phyloP scores from a whole-genome alignment of 805 yeast species.

The Teunomyces barrocoloradensis region DNA sequence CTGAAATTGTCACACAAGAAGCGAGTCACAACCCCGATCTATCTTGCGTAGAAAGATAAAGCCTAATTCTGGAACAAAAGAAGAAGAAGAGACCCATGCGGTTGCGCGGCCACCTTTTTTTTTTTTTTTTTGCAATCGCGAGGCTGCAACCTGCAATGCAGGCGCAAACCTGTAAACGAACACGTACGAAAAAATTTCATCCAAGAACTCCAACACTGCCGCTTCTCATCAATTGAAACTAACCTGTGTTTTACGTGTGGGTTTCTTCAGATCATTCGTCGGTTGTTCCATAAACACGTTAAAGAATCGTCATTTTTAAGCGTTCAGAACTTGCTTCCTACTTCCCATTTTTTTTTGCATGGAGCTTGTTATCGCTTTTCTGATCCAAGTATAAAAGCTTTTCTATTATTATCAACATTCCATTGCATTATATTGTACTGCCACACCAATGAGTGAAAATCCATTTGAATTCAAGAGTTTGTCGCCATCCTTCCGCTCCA shows the following conservation, averaged over 20 bases:
- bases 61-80: neutral
- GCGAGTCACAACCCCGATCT: neutral
- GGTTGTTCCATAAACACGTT: neutral
- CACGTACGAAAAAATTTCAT: constrained; percentile 2
- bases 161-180: constrained; percentile 1
- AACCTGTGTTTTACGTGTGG: neutral
- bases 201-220: neutral
- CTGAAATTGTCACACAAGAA: neutral
- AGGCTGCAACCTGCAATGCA: neutral
- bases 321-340: neutral
- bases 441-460: constrained; percentile 36
- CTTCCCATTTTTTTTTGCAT: neutral
- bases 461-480: constrained; percentile 30
- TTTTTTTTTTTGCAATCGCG: neutral
- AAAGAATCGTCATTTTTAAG: neutral
- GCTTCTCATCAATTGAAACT: neutral
- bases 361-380: neutral
- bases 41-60: neutral
- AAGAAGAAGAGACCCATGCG: neutral
- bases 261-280: neutral
- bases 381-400: neutral
- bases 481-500: constrained; percentile 19
- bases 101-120: neutral
- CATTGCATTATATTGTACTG: neutral
- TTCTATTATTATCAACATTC: neutral